phyloP scores from a whole-genome alignment of 2,329 filamentous ascomycete species.

The Sporothrix luriei region DNA sequence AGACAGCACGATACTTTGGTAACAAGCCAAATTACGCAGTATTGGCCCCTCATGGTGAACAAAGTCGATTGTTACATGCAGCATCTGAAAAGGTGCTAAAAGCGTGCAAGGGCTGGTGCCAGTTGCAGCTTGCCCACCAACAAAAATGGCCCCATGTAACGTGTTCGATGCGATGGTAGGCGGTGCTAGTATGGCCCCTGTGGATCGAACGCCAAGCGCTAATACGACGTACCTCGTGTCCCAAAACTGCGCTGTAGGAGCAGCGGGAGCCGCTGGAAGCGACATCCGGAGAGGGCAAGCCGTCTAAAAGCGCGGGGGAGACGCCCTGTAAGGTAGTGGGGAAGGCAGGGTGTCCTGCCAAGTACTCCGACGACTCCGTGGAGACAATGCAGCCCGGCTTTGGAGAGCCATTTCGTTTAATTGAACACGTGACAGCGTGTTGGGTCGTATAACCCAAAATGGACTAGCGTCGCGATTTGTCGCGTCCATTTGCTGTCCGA shows the following conservation, averaged over 20 bases:
- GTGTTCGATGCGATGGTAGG: constrained; percentile 7
- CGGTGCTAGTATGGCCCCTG: background rate
- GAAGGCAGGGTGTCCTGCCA: background rate
- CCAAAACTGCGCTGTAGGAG: background rate
- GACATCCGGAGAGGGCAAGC: constrained; percentile 1
- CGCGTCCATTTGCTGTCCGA: constrained; percentile 18
- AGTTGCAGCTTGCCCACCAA: background rate
- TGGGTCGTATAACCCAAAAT: background rate
- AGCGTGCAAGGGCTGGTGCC: constrained; percentile 1
- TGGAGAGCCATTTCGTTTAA: background rate
- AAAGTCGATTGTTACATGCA: constrained; percentile 28
- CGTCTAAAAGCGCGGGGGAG: background rate
- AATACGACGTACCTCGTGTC: background rate
- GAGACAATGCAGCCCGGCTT: background rate
- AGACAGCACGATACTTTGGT: constrained; percentile 8
- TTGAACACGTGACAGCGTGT: constrained; percentile 32
- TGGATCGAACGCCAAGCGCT: background rate
- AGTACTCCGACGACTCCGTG: too few species aligned
- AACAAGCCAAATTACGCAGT: too few species aligned
- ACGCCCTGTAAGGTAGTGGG: constrained; percentile 6
- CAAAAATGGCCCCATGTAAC: constrained; percentile 25
- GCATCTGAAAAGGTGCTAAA: background rate
- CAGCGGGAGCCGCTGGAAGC: constrained; percentile 10
- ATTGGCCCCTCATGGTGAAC: background rate
- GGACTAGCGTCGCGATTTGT: constrained; percentile 26